Evolutionary conservation across 768 basidiomycete species (phyloP), one percentile per base, ranked within the genome.

Genomic region (Boletus vermiculosoides): DNA sequence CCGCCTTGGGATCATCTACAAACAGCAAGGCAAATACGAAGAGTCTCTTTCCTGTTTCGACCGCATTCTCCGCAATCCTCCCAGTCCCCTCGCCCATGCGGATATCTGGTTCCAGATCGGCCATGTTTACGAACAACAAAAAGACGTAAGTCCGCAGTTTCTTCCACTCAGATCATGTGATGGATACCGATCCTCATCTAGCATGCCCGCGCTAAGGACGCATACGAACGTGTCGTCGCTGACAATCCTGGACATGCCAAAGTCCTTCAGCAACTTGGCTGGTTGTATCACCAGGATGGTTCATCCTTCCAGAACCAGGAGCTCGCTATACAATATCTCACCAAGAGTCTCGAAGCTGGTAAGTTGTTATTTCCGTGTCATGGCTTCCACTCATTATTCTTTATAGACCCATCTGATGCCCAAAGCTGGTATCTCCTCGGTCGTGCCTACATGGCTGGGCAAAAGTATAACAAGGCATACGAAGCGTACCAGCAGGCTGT

Each of bases 21-120:
- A 99, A 77, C 96, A 98, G 68, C 96, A 98, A 70, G 87, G 90
- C 66, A 98, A 98, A 76, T 98, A 93, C 64, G 77, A 84, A 2
- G 90, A 94, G 13, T 90, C 87, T 12, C 80, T 99, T 3, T 82
- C 83, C 52, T 98, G 97, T 76, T 98, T 98, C 77, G 92, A 95
- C 68, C 92, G 92, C 69, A 98, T 99, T 61, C 86, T 98, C 52
- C 90, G 91, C 59, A 95, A 92, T 67, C 97, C 97, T 4, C 97
- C 96, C 34, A 88, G 86, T 61, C 97, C 97, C 2, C 86, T 99
- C 33, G 96, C 95, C 16, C 91, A 95, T 64, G 91, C 94, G 54
- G 97, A 99, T 64, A 98, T 99, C 61, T 98, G 95, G 94, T 98
- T 98, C 84, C 97, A 99, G 76, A 97, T 99, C 58, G 97, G 97